Conservation (phyloP, 352 stramenopile genomes). For the Phytophthora ohioensis region DNA sequence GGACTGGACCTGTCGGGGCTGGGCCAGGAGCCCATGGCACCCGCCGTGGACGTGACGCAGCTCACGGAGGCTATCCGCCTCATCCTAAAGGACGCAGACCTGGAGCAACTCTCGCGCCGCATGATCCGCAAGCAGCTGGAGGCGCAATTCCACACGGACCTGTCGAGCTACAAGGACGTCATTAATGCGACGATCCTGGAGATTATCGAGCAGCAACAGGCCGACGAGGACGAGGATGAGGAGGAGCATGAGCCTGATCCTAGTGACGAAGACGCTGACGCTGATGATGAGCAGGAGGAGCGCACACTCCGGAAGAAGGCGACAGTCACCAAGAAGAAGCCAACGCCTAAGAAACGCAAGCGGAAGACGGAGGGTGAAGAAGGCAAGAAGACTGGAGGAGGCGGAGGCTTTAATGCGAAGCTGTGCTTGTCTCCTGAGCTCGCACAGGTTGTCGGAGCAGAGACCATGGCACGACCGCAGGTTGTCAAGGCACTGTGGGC, state of each 20-base stretch:
- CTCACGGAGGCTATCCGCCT: slow-evolving; percentile 76
- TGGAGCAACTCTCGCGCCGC: slow-evolving; percentile 86
- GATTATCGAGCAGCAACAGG: slow-evolving; percentile 84
- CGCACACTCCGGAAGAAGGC: slow-evolving; percentile 47
- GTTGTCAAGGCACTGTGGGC: slow-evolving; percentile 97
- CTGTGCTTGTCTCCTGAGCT: slow-evolving; percentile 84
- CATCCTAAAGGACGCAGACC: slow-evolving; percentile 83
- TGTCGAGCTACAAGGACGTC: slow-evolving; percentile 84
- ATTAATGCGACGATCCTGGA: slow-evolving; percentile 87
- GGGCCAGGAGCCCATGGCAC: slow-evolving; percentile 47
- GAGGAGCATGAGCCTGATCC: slow-evolving; percentile 58
- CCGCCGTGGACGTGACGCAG: slow-evolving; percentile 64
- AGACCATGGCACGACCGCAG: slow-evolving; percentile 91
- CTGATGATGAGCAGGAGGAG: slow-evolving; percentile 51
- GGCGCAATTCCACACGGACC: slow-evolving; percentile 74
- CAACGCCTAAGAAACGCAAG: slow-evolving; percentile 63
- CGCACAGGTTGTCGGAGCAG: slow-evolving; percentile 80
- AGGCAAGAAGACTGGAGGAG: slow-evolving; percentile 45
- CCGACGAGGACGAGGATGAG: slow-evolving; percentile 63
- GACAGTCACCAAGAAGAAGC: slow-evolving; percentile 62
- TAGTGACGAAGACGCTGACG: slow-evolving; percentile 55
- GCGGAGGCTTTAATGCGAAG: slow-evolving; percentile 81
- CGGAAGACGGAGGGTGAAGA: slow-evolving; percentile 42
- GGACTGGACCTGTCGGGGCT: slow-evolving; percentile 66
- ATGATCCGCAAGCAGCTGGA: slow-evolving; percentile 92